Evolutionary conservation across 768 basidiomycete genomes (phyloP).

Genomic region (Phaeotremella skinneri): DNA sequence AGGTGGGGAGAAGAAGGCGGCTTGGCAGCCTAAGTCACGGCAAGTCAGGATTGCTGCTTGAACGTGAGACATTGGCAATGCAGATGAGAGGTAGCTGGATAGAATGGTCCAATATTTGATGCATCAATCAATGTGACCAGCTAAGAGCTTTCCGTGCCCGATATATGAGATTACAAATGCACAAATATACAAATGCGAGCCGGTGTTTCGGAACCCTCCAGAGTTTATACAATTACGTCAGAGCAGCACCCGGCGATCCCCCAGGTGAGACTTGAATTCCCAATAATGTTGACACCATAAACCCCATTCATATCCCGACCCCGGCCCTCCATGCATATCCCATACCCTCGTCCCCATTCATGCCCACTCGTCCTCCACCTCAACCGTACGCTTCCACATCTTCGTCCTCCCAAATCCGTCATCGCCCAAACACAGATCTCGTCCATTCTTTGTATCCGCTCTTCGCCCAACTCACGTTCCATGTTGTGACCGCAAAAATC

Average conservation of each 20-base stretch:
- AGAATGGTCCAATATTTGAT: too few relatives aligned
- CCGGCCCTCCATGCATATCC: too few relatives aligned
- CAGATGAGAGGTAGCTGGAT: too few relatives aligned
- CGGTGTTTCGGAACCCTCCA: too few relatives aligned
- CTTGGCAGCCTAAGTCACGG: slow-evolving; percentile 22
- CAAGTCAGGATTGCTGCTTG: slow-evolving; percentile 20
- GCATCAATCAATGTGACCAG: too few relatives aligned
- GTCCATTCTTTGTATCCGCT: slow-evolving; percentile 35
- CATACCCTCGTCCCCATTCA: slow-evolving; percentile 1
- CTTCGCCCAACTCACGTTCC: slow-evolving; percentile 41
- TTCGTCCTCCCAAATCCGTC: slow-evolving; percentile 10
- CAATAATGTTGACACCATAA: too few relatives aligned
- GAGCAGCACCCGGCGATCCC: neutral
- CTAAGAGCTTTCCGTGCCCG: too few relatives aligned
- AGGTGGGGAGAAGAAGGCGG: slow-evolving; percentile 4
- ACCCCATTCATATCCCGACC: too few relatives aligned
- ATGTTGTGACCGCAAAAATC: slow-evolving; percentile 46
- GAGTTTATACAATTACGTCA: slow-evolving; percentile 2
- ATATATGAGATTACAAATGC: too few relatives aligned
- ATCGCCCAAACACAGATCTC: neutral
- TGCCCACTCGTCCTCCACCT: slow-evolving; percentile 32
- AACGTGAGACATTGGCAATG: too few relatives aligned
- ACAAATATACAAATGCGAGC: too few relatives aligned
- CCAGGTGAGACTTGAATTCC: too few relatives aligned
- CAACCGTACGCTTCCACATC: slow-evolving; percentile 25